Conservation (phyloP, 148 eudicot species). For the Cornus controversa region DNA sequence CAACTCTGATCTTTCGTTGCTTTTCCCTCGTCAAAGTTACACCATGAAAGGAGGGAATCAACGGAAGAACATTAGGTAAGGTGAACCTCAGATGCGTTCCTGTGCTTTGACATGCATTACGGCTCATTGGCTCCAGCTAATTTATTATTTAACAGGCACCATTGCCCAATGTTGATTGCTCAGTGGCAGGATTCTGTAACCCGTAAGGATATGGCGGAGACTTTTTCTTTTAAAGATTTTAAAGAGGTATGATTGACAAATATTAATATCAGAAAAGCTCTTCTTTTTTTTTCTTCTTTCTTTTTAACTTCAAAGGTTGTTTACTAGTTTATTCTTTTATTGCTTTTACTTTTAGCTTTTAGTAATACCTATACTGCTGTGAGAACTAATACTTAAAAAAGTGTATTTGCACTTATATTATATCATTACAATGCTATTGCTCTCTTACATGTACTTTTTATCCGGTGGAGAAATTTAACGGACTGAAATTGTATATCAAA, state of each 20-base stretch:
- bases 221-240: slow-evolving; percentile 70
- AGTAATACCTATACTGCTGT: background rate
- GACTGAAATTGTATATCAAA: background rate
- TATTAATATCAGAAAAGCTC: background rate
- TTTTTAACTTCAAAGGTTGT: background rate
- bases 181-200: slow-evolving; percentile 93
- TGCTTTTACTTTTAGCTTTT: background rate
- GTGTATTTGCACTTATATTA: background rate
- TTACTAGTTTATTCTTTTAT: background rate
- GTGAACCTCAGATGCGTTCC: background rate
- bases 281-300: background rate
- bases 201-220: slow-evolving; percentile 67
- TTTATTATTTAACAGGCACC: slow-evolving; percentile 43
- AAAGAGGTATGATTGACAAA: slow-evolving; percentile 49
- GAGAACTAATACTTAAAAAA: background rate
- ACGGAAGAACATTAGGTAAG: slow-evolving; percentile 66
- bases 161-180: slow-evolving; percentile 71
- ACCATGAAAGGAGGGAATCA: slow-evolving; percentile 53
- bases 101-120: background rate
- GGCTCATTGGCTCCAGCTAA: slow-evolving; percentile 1
- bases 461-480: background rate
- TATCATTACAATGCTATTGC: background rate
- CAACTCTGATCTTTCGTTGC: slow-evolving; percentile 34
- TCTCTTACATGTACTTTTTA: background rate
- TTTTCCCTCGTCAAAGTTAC: slow-evolving; percentile 88